phyloP scores from a whole-genome alignment of 2,329 filamentous ascomycete genomes.

The Ophiostoma sp. region DNA sequence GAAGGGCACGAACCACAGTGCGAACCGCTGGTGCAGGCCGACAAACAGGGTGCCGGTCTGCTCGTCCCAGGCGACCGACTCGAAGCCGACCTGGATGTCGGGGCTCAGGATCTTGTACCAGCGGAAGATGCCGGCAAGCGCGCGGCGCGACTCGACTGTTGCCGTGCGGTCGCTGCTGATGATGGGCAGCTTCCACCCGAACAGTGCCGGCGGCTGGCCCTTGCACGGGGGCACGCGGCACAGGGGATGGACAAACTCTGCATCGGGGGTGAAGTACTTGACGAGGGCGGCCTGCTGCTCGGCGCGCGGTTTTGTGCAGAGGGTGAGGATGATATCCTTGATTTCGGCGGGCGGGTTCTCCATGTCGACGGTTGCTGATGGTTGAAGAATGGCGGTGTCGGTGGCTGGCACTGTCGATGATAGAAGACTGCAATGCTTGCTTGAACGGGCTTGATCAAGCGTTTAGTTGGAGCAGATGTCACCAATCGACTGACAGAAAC shows the following conservation, averaged over 20 bases:
- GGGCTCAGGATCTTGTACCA: constrained; percentile 85
- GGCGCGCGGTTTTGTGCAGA: constrained; percentile 21
- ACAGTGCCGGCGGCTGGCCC: neutral
- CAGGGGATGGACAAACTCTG: constrained; percentile 26
- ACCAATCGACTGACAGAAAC: neutral
- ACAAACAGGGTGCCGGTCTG: constrained; percentile 64
- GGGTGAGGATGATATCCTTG: constrained; percentile 24
- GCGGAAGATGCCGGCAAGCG: constrained; percentile 65
- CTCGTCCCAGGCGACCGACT: constrained; percentile 64
- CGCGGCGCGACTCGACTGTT: constrained; percentile 53
- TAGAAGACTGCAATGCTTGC: neutral
- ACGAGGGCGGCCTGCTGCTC: constrained; percentile 23
- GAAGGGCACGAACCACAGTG: constrained; percentile 71
- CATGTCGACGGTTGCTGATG: neutral
- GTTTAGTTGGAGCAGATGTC: neutral
- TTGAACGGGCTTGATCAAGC: no score
- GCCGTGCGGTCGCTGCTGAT: constrained; percentile 29
- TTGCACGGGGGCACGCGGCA: constrained; percentile 46
- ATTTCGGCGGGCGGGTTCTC: constrained; percentile 3
- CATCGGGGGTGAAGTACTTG: constrained; percentile 24
- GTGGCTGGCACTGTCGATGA: neutral
- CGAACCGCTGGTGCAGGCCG: constrained; percentile 67
- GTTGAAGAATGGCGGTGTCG: neutral
- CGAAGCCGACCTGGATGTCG: constrained; percentile 60
- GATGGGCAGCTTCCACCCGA: constrained; percentile 28